phyloP scores from a whole-genome alignment of 495 filamentous ascomycete genomes.

The Neurospora sp. region DNA sequence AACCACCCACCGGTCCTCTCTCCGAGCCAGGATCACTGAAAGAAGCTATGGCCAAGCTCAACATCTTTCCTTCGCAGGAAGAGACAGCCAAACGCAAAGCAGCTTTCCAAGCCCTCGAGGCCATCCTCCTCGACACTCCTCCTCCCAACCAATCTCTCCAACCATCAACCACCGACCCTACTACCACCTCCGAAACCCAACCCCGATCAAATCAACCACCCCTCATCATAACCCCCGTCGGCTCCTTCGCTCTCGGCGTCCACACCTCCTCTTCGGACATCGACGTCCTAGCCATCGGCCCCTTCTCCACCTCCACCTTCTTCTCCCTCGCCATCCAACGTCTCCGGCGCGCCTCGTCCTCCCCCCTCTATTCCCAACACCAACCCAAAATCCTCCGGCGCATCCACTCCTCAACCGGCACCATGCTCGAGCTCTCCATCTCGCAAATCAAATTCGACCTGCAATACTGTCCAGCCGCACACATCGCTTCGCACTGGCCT shows the following conservation, averaged over 20 bases:
- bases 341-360: constrained; percentile 30
- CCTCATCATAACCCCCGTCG: constrained; percentile 42
- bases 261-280: constrained; percentile 46
- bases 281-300: constrained; percentile 48
- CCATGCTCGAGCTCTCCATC: constrained; percentile 46
- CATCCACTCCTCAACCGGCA: constrained; percentile 40
- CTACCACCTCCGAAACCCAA: too few relatives aligned
- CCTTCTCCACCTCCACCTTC: constrained; percentile 44
- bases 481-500: constrained; percentile 34
- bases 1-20: constrained; percentile 11
- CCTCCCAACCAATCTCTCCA: constrained; percentile 1
- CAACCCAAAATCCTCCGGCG: constrained; percentile 36
- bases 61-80: constrained; percentile 30
- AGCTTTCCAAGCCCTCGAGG: constrained; percentile 34
- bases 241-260: constrained; percentile 48
- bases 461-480: constrained; percentile 47
- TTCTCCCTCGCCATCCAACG: constrained; percentile 41
- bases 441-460: constrained; percentile 42
- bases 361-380: not conserved
- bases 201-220: too few relatives aligned
- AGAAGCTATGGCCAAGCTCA: constrained; percentile 15
- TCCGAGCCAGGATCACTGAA: constrained; percentile 14
- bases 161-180: too few relatives aligned
- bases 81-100: constrained; percentile 30
- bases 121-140: constrained; percentile 23